Percentiles rank a stretch among this genome's conserved stretches.
Conservation (phyloP, 768 basidiomycete genomes). For the Lactarius indigo region DNA sequence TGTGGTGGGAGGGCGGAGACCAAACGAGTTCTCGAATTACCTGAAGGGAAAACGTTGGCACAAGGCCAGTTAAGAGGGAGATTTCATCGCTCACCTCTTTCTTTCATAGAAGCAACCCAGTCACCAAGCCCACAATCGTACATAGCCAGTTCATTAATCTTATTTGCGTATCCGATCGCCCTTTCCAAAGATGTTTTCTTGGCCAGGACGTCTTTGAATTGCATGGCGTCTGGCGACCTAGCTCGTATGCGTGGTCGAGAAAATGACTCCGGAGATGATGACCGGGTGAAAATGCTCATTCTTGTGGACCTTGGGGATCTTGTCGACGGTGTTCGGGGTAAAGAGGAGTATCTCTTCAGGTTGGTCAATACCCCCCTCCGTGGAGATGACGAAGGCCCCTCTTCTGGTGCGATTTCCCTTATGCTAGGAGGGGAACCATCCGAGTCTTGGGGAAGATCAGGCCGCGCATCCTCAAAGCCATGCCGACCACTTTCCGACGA, state of each 20-base stretch:
- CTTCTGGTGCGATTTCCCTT: conserved; percentile 9
- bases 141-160: conserved; percentile 76
- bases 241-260: conserved; percentile 35
- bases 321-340: conserved; percentile 64
- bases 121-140: conserved; percentile 73
- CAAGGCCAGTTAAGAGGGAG: conserved; percentile 3
- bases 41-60: conserved; percentile 4
- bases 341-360: conserved; percentile 48
- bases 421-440: conserved; percentile 9
- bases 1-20: not conserved
- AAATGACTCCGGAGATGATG: conserved; percentile 26
- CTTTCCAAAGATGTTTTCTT: conserved; percentile 61
- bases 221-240: conserved; percentile 63
- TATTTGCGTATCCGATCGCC: conserved; percentile 68
- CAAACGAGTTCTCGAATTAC: conserved; percentile 19
- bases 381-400: conserved; percentile 13
- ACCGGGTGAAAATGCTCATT: conserved; percentile 17
- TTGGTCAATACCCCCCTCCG: conserved; percentile 31
- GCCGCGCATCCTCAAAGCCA: conserved; percentile 12
- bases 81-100: conserved; percentile 46
- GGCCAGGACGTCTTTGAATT: conserved; percentile 57
- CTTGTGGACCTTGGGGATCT: conserved; percentile 23
- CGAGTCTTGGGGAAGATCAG: not conserved
- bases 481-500: conserved; percentile 28
- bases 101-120: conserved; percentile 62